A percentile compares a stretch with the other conserved stretches of the same genome.
Conservation (phyloP, 768 basidiomycete genomes). For the Leccinum truebloodii region DNA sequence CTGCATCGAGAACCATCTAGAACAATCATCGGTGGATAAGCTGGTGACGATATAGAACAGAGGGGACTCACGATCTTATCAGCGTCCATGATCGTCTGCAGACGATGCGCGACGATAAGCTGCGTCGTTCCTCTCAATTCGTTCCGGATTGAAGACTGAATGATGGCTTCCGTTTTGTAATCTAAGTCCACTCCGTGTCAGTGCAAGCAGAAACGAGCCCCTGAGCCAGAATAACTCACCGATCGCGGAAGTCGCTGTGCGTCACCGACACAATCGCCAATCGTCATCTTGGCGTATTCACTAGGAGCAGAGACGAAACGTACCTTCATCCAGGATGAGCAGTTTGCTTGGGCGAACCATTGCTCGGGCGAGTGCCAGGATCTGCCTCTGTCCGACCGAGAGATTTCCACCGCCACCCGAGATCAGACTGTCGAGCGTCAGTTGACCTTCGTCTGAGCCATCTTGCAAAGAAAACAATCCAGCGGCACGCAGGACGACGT, state of each 20-base stretch:
- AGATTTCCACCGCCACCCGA: slow-evolving; percentile 46
- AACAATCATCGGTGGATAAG: neutral
- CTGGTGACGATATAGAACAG: neutral
- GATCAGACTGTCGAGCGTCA: slow-evolving; percentile 48
- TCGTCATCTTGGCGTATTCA: neutral
- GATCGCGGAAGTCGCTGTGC: slow-evolving; percentile 46
- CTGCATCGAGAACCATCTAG: slow-evolving; percentile 47
- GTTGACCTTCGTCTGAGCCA: slow-evolving; percentile 35
- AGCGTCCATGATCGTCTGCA: slow-evolving; percentile 61
- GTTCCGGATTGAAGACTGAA: slow-evolving; percentile 55
- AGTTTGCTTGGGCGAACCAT: slow-evolving; percentile 58
- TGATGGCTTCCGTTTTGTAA: slow-evolving; percentile 52
- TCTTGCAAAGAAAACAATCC: slow-evolving; percentile 46
- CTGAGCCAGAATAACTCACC: slow-evolving; percentile 23
- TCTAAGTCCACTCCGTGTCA: slow-evolving; percentile 33
- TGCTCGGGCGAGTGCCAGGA: slow-evolving; percentile 59
- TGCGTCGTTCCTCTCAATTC: slow-evolving; percentile 49
- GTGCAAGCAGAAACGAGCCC: neutral
- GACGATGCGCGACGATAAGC: slow-evolving; percentile 59
- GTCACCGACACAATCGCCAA: neutral
- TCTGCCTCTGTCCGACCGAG: slow-evolving; percentile 62
- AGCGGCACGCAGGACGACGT: slow-evolving; percentile 48
- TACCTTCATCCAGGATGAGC: slow-evolving; percentile 58
- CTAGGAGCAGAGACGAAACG: neutral
- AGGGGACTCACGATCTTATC: slow-evolving; percentile 51